Base-by-base conservation (phyloP, 179 eudicot genomes). In the Beta corolliflora region DNA sequence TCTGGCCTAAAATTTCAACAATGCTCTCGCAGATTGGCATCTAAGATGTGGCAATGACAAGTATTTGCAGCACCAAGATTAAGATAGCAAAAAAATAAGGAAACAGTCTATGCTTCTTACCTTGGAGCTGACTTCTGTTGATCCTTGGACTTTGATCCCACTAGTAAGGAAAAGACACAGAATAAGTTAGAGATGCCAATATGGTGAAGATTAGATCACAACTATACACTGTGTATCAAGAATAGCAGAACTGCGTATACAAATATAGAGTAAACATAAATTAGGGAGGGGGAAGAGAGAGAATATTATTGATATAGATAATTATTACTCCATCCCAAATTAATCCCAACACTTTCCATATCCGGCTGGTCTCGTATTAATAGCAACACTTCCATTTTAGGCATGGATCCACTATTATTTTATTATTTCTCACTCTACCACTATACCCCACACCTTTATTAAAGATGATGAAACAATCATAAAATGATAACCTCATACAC, bases 51-150 rank as follows among this genome's bases (percentile, higher is more conserved):
- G 73, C 44, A 67, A 44, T 66, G 58, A 44, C 53, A 54, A 53
- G 63, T 18, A 31, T 8, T 14, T 81, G 67, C 29, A 25, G 36
- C 25, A 44, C 64, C 16, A 41, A 21, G 58, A 12, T 31, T 9
- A 83, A 64, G 18, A 66, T 13, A 13, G 23, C 19, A 41, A 50
- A 61, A 46, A 61, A 10, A 2, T 7, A 7, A 50, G 2, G 23
- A 58, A 63, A 71, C 29, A 76, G 23, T 44, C 14, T 23, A 63
- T 18, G 29, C 64, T 48, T 18, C 41, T 71, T 87, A 91, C 96
- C 97, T 86, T 58, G 91, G 87, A 53, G 89, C 87, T 80, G 92
- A 84, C 77, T 88, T 83, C 72, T 85, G 87, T 76, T 54, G 89
- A 11, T 83, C 84, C 84, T 82, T 88, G 18, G 86, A 76, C 63